phyloP scores from a whole-genome alignment of 2,329 filamentous ascomycete genomes.

The Ceratocystis smalleyi region DNA sequence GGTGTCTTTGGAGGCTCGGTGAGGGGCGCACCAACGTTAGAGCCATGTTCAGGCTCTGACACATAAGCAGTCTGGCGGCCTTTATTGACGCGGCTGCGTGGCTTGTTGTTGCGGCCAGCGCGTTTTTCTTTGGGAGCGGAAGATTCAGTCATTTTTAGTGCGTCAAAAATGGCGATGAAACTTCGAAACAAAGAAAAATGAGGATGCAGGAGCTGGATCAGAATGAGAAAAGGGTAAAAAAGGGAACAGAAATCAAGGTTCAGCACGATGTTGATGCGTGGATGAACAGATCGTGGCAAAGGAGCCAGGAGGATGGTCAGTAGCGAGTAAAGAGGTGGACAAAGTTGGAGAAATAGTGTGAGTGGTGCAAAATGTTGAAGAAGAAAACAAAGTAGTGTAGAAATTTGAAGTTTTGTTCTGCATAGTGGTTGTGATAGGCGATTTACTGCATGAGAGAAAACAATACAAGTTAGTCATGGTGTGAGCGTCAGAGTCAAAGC shows the following conservation, averaged over 20 bases:
- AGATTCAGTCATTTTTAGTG: background rate
- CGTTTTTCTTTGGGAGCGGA: conserved; percentile 19
- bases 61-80: conserved; percentile 38
- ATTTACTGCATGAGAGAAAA: conserved; percentile 1
- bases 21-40: conserved; percentile 5
- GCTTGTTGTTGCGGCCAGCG: conserved; percentile 29
- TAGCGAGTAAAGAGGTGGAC: conserved; percentile 4
- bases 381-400: conserved; percentile 6
- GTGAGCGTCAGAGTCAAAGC: background rate
- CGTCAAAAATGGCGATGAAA: background rate
- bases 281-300: background rate
- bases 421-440: conserved; percentile 12
- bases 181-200: background rate
- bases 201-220: background rate
- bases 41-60: conserved; percentile 38
- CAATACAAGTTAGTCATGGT: conserved; percentile 1
- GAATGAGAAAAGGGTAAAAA: background rate
- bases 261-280: conserved; percentile 7
- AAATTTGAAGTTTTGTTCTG: conserved; percentile 13
- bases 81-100: conserved; percentile 19
- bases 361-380: conserved; percentile 3
- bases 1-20: conserved; percentile 31
- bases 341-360: conserved; percentile 1
- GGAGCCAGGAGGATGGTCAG: conserved; percentile 12
- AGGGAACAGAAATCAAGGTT: conserved; percentile 9